Conservation (phyloP, 495 filamentous ascomycete species). For the Penicillium daleae region DNA sequence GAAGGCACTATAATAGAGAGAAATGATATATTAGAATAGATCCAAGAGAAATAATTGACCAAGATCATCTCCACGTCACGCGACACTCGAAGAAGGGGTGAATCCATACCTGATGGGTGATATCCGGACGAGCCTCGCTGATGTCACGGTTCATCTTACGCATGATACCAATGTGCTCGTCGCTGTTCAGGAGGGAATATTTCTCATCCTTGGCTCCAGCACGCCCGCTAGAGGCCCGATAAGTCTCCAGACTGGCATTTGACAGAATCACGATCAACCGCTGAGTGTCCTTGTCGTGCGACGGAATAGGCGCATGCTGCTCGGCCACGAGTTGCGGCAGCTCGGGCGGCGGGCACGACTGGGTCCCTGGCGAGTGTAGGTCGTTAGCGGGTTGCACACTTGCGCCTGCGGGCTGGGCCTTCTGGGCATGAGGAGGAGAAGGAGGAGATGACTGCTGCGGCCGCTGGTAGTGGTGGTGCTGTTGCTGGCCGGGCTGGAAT, state of each 20-base stretch:
- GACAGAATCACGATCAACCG: conserved; percentile 94
- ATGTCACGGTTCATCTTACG: conserved; percentile 99
- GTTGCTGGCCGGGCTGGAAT: conserved; percentile 1
- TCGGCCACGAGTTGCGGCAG: conserved; percentile 91
- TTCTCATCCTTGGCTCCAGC: conserved; percentile 81
- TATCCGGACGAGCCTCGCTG: conserved; percentile 95
- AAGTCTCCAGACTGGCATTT: conserved; percentile 96
- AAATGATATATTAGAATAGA: conserved; percentile 17
- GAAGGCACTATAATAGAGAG: conserved; percentile 70
- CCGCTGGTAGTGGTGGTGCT: background rate
- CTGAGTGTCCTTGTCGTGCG: conserved; percentile 85
- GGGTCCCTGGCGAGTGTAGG: conserved; percentile 63
- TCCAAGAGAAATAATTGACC: background rate
- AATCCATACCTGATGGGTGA: conserved; percentile 88
- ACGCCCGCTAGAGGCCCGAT: conserved; percentile 78
- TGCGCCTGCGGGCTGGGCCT: conserved; percentile 8
- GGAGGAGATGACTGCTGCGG: conserved; percentile 5
- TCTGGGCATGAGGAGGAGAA: background rate
- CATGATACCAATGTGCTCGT: conserved; percentile 98
- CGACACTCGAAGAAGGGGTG: background rate
- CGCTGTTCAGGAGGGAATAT: conserved; percentile 94
- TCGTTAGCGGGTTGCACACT: conserved; percentile 28
- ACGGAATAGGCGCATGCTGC: conserved; percentile 82
- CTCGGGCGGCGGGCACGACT: conserved; percentile 89
- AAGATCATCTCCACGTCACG: background rate